Evolutionary conservation across 441 rosid species (phyloP).

Genomic region (Manihot esculenta): DNA sequence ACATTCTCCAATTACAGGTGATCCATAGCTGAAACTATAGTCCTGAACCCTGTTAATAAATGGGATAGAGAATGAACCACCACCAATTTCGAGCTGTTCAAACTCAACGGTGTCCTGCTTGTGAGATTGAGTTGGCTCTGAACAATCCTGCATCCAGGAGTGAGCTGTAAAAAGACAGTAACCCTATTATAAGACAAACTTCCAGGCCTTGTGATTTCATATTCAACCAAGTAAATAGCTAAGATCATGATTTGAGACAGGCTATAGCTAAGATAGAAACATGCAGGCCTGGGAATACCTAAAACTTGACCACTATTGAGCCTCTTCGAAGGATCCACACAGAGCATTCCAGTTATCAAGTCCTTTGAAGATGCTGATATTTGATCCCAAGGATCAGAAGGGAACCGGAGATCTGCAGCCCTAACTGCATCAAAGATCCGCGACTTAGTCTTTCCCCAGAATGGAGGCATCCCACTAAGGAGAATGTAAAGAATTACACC

Average conservation of each 20-base stretch:
- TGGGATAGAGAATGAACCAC: constrained; percentile 43
- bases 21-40: constrained; percentile 53
- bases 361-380: constrained; percentile 64
- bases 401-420: constrained; percentile 71
- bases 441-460: constrained; percentile 83
- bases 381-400: constrained; percentile 63
- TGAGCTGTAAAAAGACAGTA: constrained; percentile 47
- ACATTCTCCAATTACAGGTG: constrained; percentile 24
- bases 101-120: constrained; percentile 30
- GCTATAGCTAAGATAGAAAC: background rate
- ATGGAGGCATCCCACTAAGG: constrained; percentile 86
- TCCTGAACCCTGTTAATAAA: constrained; percentile 45
- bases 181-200: constrained; percentile 12
- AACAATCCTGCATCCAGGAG: constrained; percentile 60
- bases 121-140: constrained; percentile 31
- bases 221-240: too few relatives aligned
- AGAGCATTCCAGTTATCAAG: constrained; percentile 68
- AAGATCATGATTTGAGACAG: too few relatives aligned
- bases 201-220: background rate
- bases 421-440: constrained; percentile 82
- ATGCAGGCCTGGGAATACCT: constrained; percentile 40
- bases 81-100: constrained; percentile 40
- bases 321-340: constrained; percentile 66
- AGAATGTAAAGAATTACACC: constrained; percentile 84
- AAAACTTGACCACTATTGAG: constrained; percentile 62